phyloP scores from a whole-genome alignment of 2,329 filamentous ascomycete genomes.

The Nemania bipapillata region DNA sequence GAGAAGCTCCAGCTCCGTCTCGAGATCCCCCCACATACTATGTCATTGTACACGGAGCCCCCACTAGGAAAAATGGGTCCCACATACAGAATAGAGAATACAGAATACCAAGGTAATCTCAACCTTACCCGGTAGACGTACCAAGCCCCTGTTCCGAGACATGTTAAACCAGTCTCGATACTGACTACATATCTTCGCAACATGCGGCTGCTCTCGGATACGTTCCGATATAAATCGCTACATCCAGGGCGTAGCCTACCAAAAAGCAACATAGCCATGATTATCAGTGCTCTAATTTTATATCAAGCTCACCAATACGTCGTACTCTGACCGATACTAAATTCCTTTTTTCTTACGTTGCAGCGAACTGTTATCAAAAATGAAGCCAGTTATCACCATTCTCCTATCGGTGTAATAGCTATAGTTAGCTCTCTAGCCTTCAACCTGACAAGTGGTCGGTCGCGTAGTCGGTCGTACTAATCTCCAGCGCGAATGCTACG shows the following conservation, averaged over 20 bases:
- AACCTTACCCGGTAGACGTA: not conserved
- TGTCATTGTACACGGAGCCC: slow-evolving; percentile 26
- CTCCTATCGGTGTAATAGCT: not conserved
- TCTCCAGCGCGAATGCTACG: not conserved
- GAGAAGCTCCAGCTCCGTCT: not conserved
- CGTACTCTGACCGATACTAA: not conserved
- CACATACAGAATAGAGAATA: too few species aligned
- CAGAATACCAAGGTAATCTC: too few species aligned
- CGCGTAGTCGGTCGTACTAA: too few species aligned
- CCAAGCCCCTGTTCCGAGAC: not conserved
- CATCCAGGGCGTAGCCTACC: not conserved
- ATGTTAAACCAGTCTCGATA: not conserved
- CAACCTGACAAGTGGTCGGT: not conserved
- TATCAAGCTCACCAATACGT: not conserved
- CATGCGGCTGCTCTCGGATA: not conserved
- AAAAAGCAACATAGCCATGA: not conserved
- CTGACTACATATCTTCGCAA: not conserved
- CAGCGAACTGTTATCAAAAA: too few species aligned
- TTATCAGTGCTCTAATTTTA: not conserved
- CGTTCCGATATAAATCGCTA: not conserved
- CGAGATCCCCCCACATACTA: slow-evolving; percentile 7
- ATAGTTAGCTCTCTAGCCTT: not conserved
- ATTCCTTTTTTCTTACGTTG: not conserved
- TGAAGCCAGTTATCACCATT: too few species aligned
- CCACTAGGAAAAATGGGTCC: too few species aligned